These are phyloP conservation scores for Hyparrhenia diplandra DNA, from an alignment of 176 grass and related monocot species.

Conservation along the genomic window DNA sequence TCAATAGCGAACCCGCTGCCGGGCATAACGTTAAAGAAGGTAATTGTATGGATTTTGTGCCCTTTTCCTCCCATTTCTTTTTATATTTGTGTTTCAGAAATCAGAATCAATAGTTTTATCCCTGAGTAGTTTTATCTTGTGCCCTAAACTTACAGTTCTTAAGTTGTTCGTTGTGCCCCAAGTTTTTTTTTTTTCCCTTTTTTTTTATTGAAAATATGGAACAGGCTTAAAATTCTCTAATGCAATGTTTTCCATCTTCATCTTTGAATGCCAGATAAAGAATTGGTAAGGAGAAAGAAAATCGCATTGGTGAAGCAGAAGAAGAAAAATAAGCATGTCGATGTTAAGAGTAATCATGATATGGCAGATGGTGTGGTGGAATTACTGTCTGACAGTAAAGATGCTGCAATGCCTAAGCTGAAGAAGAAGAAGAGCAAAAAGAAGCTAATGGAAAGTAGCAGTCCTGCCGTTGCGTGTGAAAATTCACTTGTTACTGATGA, in stretches of 20 bases:
- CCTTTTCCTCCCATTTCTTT: neutral
- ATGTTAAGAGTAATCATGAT: conserved; percentile 22
- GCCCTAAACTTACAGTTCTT: neutral
- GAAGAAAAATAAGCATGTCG: conserved; percentile 48
- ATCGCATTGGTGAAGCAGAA: conserved; percentile 25
- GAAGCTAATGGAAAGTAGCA: conserved; percentile 30
- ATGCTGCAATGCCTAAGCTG: conserved; percentile 4
- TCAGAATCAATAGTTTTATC: neutral
- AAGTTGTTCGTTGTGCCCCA: neutral
- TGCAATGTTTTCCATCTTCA: neutral
- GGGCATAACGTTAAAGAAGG: conserved; percentile 6
- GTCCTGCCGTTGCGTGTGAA: conserved; percentile 1
- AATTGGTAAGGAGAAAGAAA: conserved; percentile 28
- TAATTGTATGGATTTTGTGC: neutral
- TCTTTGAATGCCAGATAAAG: conserved; percentile 33
- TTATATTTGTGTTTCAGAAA: neutral
- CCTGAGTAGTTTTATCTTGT: neutral
- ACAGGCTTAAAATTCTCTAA: neutral
- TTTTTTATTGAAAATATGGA: neutral
- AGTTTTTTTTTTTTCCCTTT: neutral
- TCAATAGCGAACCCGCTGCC: conserved; percentile 7
- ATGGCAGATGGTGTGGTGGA: conserved; percentile 21
- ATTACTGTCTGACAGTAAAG: conserved; percentile 24
- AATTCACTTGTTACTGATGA: conserved; percentile 27
- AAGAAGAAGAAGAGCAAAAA: conserved; percentile 55